Evolutionary conservation across 2,329 filamentous ascomycete species (phyloP), one percentile per base, ranked within the genome.

Genomic region (Ophiostoma himal-ulmi): DNA sequence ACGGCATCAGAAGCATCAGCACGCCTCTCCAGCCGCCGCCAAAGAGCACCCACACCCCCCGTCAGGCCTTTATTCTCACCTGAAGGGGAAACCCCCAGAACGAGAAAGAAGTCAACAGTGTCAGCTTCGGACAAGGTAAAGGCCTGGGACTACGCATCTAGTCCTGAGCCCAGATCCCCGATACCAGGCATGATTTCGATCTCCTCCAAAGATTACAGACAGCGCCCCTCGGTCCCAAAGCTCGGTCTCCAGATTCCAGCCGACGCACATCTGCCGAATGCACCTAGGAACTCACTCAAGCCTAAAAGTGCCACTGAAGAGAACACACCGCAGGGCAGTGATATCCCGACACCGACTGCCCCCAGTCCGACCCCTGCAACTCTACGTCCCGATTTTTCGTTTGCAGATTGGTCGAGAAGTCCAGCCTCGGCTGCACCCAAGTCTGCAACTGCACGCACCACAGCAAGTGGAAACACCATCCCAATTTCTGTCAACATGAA

Each of bases 361-460:
- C 78, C 78, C 0, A 80, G 77, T 20, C 77, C 79, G 3, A 79
- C 78, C 0, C 78, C 79, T 0, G 62, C 74, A 30, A 70, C 76
- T 0, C 5, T 76, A 17, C 75, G 79, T 1, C 79, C 80, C 20
- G 22, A 48, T 2, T 1, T 48, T 48, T 48, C 44, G 1, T 20
- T 48, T 20, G 8, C 44, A 20, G 44, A 48, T 20, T 14, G 44
- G 37, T 39, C 41, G 4, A 44, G 2, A 1, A 44, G 1, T 2
- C 41, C 41, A 5, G 41, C 2, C 5, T 44, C 11, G 22, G 20
- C 48, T 52, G 48, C 48, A 10, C 17, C 48, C 10, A 22, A 14
- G 14, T n/a, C 13, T 22, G 14, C n/a, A 10, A n/a, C 52, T 22
- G 52, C 52, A 54, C 7, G 22, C 1, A 13, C 2, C 13, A 68